Conservation (phyloP, 768 basidiomycete species). For the Pholiota conissans region DNA sequence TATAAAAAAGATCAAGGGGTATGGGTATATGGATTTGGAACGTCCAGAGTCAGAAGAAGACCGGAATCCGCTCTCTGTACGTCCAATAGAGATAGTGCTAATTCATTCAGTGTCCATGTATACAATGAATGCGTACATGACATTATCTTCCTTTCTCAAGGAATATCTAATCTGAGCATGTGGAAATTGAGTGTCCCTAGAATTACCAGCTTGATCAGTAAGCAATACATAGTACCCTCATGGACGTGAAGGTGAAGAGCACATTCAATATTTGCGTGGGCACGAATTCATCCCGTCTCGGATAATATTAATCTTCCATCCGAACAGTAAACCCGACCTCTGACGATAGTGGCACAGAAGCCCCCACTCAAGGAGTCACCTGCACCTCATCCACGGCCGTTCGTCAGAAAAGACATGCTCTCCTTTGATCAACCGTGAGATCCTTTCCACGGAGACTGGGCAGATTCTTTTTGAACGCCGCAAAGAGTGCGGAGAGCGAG, state of each 20-base stretch:
- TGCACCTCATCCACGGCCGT: too few relatives aligned
- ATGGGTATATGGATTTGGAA: too few relatives aligned
- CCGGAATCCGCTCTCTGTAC: not conserved
- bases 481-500: not conserved
- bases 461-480: slow-evolving; percentile 3
- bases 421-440: slow-evolving; percentile 4
- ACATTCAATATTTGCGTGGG: not conserved
- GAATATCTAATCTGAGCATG: not conserved
- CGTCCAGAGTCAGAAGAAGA: not conserved
- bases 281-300: not conserved
- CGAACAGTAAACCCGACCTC: too few relatives aligned
- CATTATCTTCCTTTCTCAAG: not conserved
- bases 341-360: too few relatives aligned
- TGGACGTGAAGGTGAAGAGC: not conserved
- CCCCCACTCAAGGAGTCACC: too few relatives aligned
- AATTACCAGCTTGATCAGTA: not conserved
- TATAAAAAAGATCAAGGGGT: not conserved
- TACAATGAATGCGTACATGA: not conserved
- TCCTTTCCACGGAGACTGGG: slow-evolving; percentile 8
- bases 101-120: not conserved
- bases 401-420: slow-evolving; percentile 1
- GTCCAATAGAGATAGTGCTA: not conserved
- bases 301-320: too few relatives aligned
- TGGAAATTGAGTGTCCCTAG: not conserved
- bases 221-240: too few relatives aligned